Base-by-base conservation (phyloP, 139 green algal genomes). In the Tetraselmis chui region DNA sequence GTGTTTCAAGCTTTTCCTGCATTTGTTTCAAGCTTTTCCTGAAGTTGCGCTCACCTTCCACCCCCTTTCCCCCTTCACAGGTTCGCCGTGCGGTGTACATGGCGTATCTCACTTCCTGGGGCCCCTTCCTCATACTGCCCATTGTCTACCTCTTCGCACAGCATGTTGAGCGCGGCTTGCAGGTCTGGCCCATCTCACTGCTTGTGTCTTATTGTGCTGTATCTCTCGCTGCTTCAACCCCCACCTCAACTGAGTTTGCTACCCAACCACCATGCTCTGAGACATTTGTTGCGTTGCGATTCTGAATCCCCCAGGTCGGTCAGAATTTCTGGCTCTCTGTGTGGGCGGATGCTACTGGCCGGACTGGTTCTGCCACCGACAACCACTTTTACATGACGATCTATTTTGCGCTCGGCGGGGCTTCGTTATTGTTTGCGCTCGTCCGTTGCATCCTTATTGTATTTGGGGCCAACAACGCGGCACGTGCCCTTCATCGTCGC, bases 301-400 rank as follows among this genome's bases (percentile, higher is more conserved):
- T 27, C 24, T 29, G 31, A 30, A 25, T 74, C 1, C 22, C 28
- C 30, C 89, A 93, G 85, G 87, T 92, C 1, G 58, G 81, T 22
- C 94, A 98, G 83, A 96, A 97, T 85, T 93, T 88, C 32, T 92
- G 90, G 85, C 86, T 98, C 58, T 88, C 87, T 22, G 75, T 84
- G 1, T 97, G 93, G 92, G 87, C 86, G 2, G 87, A 90, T 23
- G 82, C 28, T 31, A 89, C 84, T 11, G 11, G 32, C 45, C 2
- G 81, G 45, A 0, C 45, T 28, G 2, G 29, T 59, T 11, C 59
- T 26, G 77, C 32, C 0, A 23, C 82, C 25, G 30, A 77, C 76
- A 83, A 83, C 32, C 23, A 22, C 58, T 89, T 76, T 59, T 94
- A 91, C 81, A 88, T 96, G 84, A 25, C 77, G 0, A 45, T 95